Evolutionary conservation across 495 filamentous ascomycete species (phyloP).

Genomic region (Gamarada debralockiae): DNA sequence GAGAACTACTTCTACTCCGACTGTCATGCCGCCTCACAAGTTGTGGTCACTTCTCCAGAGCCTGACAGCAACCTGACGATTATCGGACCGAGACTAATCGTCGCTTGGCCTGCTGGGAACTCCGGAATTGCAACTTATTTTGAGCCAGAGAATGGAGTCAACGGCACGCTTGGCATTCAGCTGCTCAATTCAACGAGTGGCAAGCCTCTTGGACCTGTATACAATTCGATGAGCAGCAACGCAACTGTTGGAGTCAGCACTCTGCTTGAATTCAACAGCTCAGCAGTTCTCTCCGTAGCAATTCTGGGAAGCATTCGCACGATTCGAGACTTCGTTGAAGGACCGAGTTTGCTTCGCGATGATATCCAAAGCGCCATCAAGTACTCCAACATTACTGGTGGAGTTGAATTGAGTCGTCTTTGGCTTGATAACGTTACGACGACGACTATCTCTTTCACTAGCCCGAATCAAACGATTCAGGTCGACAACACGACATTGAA

Average conservation of each 20-base stretch:
- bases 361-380: slow-evolving; percentile 47
- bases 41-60: slow-evolving; percentile 53
- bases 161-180: slow-evolving; percentile 49
- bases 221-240: slow-evolving; percentile 28
- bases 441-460: slow-evolving; percentile 42
- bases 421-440: slow-evolving; percentile 63
- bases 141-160: slow-evolving; percentile 44
- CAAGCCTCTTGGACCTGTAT: slow-evolving; percentile 33
- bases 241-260: slow-evolving; percentile 48
- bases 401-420: slow-evolving; percentile 41
- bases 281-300: slow-evolving; percentile 46
- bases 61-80: slow-evolving; percentile 48
- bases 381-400: slow-evolving; percentile 35
- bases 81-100: slow-evolving; percentile 51
- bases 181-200: slow-evolving; percentile 42
- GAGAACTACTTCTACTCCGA: slow-evolving; percentile 63
- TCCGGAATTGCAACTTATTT: slow-evolving; percentile 55
- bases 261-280: slow-evolving; percentile 49
- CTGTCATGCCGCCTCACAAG: slow-evolving; percentile 52
- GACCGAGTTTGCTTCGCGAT: slow-evolving; percentile 44
- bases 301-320: slow-evolving; percentile 59
- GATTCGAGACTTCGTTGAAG: slow-evolving; percentile 59
- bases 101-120: slow-evolving; percentile 65
- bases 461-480: slow-evolving; percentile 19
- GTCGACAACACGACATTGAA: slow-evolving; percentile 36